Evolutionary conservation across 179 eudicot genomes (phyloP).

Genomic region (Vitellaria paradoxa): DNA sequence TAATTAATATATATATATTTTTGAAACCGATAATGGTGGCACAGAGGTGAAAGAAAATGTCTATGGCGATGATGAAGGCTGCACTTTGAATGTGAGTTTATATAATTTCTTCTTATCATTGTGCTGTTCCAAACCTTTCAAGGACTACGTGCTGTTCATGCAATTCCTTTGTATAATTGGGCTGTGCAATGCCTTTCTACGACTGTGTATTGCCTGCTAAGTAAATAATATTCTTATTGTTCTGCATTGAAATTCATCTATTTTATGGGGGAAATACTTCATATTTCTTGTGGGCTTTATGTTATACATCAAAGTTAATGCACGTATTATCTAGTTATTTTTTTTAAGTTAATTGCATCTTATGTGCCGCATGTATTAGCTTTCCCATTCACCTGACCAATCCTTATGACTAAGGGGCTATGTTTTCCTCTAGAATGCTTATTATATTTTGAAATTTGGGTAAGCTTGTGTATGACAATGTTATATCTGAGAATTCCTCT

Average conservation of each 20-base stretch:
- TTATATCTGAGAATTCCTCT: neutral
- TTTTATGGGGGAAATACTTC: neutral
- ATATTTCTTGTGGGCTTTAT: neutral
- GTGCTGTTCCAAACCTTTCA: neutral
- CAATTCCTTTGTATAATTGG: neutral
- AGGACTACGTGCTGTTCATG: neutral
- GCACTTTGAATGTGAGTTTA: slow-evolving; percentile 37
- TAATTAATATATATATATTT: neutral
- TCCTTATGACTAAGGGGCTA: too few species aligned
- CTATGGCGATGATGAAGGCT: slow-evolving; percentile 21
- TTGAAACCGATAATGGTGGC: slow-evolving; percentile 27
- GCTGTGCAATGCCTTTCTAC: slow-evolving; percentile 1
- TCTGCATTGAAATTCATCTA: neutral
- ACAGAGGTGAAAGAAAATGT: slow-evolving; percentile 26
- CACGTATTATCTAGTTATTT: neutral
- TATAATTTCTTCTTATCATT: neutral
- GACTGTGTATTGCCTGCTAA: neutral
- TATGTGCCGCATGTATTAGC: neutral
- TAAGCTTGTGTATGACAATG: neutral
- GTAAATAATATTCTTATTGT: neutral
- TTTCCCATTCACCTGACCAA: neutral
- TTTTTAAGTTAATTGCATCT: neutral
- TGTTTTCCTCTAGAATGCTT: neutral
- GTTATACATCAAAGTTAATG: neutral
- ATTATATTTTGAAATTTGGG: neutral